Evolutionary conservation across 257 asterid genomes (phyloP).

Genomic region (Ajuga chamaepitys): DNA sequence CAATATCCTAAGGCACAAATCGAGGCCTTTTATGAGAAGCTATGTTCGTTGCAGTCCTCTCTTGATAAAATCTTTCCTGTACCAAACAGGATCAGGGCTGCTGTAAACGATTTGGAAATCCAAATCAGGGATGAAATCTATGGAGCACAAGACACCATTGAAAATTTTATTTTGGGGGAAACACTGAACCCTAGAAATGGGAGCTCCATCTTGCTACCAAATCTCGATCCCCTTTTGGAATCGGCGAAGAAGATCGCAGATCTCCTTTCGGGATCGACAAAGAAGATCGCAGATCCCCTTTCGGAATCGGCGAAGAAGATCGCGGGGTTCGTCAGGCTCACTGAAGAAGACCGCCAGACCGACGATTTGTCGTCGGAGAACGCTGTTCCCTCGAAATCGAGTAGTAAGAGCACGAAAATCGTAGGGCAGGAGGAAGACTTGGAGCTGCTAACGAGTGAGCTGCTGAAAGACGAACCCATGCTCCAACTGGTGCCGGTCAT

Average conservation of each 20-base stretch:
- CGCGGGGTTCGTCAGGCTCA: neutral
- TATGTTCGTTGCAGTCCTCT: neutral
- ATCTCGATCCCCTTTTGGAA: neutral
- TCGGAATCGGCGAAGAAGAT: neutral
- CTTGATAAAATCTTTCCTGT: constrained; percentile 10
- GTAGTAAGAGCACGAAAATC: neutral
- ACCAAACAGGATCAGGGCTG: neutral
- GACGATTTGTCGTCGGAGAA: neutral
- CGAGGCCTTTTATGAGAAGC: neutral
- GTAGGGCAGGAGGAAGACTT: constrained; percentile 14
- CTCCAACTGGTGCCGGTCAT: neutral
- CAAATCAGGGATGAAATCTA: constrained; percentile 4
- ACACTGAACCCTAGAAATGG: neutral
- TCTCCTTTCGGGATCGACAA: neutral
- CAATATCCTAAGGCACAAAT: neutral
- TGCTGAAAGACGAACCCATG: neutral
- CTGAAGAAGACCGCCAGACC: neutral
- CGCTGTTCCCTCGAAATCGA: neutral
- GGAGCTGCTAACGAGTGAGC: neutral
- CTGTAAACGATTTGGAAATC: neutral
- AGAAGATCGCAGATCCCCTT: too few relatives aligned
- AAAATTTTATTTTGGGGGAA: neutral
- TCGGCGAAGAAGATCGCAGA: neutral
- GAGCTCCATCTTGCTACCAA: neutral
- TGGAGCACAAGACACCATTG: constrained; percentile 7